phyloP scores from a whole-genome alignment of 192 early-diverging fungal genomes.

The Podila horticola region DNA sequence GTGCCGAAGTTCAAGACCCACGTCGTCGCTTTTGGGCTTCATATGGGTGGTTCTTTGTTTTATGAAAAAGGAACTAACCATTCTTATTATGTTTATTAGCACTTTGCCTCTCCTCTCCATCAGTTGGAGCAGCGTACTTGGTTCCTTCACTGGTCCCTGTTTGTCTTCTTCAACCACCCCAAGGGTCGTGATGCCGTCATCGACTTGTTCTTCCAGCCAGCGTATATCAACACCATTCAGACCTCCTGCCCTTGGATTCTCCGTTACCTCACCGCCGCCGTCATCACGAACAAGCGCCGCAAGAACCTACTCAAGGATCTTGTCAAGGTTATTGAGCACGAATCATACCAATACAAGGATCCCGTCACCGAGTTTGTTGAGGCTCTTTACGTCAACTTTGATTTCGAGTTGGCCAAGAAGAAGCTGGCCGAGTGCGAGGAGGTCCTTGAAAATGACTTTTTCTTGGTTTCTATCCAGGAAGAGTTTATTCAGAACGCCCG shows the following conservation, averaged over 20 bases:
- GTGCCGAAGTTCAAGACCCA: neutral
- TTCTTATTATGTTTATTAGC: constrained; percentile 39
- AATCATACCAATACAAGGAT: constrained; percentile 84
- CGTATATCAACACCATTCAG: constrained; percentile 98
- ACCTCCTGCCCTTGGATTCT: constrained; percentile 97
- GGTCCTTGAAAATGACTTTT: constrained; percentile 91
- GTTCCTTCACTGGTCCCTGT: constrained; percentile 97
- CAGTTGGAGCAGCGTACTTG: constrained; percentile 94
- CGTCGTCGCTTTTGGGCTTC: no score
- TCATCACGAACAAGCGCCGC: constrained; percentile 91
- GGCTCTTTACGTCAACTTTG: constrained; percentile 91
- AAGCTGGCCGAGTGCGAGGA: constrained; percentile 90
- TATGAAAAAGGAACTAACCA: no score
- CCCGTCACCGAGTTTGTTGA: constrained; percentile 96
- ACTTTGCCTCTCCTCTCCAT: constrained; percentile 78
- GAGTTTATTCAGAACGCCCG: constrained; percentile 97
- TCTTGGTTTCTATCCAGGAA: constrained; percentile 85
- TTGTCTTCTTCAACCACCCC: constrained; percentile 99
- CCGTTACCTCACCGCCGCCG: constrained; percentile 92
- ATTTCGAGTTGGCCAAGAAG: constrained; percentile 91
- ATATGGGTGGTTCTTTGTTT: no score
- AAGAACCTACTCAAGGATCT: constrained; percentile 90
- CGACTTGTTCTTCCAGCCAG: constrained; percentile 91
- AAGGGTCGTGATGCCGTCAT: constrained; percentile 94
- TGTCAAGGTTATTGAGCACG: constrained; percentile 89